Evolutionary conservation across 139 green algal species (phyloP).

Genomic region (Pleodorina starrii): DNA sequence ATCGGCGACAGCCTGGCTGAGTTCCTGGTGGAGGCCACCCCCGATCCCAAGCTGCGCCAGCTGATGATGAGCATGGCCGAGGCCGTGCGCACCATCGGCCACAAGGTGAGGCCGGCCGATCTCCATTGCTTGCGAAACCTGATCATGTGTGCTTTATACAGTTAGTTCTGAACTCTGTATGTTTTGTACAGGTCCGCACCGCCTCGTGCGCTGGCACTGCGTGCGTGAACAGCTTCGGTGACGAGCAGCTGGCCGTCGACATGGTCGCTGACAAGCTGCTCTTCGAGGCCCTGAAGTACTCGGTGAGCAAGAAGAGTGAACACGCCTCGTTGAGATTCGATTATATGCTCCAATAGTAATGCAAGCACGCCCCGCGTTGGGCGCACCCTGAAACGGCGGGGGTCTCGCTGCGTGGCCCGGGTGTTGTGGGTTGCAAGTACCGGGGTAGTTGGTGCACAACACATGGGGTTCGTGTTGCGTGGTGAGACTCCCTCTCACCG

Average conservation of each 20-base stretch:
- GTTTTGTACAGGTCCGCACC: constrained; percentile 81
- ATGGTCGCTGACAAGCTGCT: constrained; percentile 95
- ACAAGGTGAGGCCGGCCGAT: constrained; percentile 82
- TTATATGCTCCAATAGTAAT: too few relatives aligned
- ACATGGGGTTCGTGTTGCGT: too few relatives aligned
- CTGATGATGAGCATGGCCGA: constrained; percentile 94
- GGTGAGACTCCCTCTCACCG: too few relatives aligned
- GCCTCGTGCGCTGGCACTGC: constrained; percentile 89
- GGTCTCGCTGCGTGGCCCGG: too few relatives aligned
- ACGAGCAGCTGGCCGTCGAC: constrained; percentile 96
- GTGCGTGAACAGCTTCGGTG: constrained; percentile 96
- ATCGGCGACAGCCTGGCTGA: constrained; percentile 93
- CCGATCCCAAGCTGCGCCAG: constrained; percentile 90
- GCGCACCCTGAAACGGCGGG: too few relatives aligned
- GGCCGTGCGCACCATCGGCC: constrained; percentile 93
- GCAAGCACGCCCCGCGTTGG: too few relatives aligned
- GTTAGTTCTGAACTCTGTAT: background rate
- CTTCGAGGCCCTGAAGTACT: constrained; percentile 93
- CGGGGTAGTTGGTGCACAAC: too few relatives aligned
- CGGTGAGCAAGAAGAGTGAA: constrained; percentile 72
- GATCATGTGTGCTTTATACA: too few relatives aligned
- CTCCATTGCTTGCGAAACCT: too few relatives aligned
- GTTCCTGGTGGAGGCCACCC: constrained; percentile 91
- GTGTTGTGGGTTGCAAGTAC: too few relatives aligned
- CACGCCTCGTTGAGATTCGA: too few relatives aligned